These are phyloP conservation scores for Wickerhamomyces chambardii DNA, from an alignment of 805 yeast species.

Conservation along the genomic window DNA sequence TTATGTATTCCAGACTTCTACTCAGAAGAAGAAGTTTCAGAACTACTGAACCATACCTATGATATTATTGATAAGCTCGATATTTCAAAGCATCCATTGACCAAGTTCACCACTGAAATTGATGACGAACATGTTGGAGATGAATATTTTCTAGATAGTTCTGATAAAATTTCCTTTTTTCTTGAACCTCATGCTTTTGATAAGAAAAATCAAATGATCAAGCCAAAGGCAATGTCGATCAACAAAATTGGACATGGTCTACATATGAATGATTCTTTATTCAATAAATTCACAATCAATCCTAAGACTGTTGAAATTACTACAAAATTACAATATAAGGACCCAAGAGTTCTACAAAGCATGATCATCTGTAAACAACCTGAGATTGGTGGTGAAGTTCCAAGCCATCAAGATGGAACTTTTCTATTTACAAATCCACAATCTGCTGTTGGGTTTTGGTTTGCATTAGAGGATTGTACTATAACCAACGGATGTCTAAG, in stretches of 20 bases:
- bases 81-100: slow-evolving; percentile 50
- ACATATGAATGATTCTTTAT: slow-evolving; percentile 47
- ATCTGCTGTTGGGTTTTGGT: slow-evolving; percentile 73
- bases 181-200: slow-evolving; percentile 67
- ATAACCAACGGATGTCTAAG: slow-evolving; percentile 58
- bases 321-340: slow-evolving; percentile 39
- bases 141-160: slow-evolving; percentile 57
- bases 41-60: slow-evolving; percentile 33
- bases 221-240: slow-evolving; percentile 46
- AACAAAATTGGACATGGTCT: slow-evolving; percentile 79
- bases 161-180: slow-evolving; percentile 61
- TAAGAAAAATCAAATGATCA: slow-evolving; percentile 36
- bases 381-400: slow-evolving; percentile 62
- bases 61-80: slow-evolving; percentile 40
- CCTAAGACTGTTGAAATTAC: slow-evolving; percentile 43
- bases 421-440: slow-evolving; percentile 68
- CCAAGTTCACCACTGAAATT: slow-evolving; percentile 53
- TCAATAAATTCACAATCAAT: slow-evolving; percentile 40
- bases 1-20: slow-evolving; percentile 52
- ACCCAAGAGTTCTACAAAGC: slow-evolving; percentile 68
- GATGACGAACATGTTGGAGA: slow-evolving; percentile 62
- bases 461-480: slow-evolving; percentile 70
- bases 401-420: slow-evolving; percentile 69
- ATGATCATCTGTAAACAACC: slow-evolving; percentile 81
- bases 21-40: slow-evolving; percentile 26